These are phyloP conservation scores for Yamadazyma aaseri DNA, from an alignment of 1,139 yeast genomes.

Conservation along the genomic window DNA sequence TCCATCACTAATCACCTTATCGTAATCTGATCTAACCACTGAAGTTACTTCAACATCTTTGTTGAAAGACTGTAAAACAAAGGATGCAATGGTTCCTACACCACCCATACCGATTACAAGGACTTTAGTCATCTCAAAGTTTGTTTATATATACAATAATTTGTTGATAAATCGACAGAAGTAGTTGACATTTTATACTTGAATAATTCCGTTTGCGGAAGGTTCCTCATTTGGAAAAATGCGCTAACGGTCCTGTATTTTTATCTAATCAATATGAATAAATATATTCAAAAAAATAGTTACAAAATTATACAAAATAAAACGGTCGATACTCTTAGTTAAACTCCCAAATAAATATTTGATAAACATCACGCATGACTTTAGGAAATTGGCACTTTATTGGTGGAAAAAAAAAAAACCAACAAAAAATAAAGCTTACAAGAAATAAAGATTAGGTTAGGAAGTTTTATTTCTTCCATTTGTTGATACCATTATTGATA, in stretches of 20 bases:
- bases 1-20: slow-evolving; percentile 25
- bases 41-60: slow-evolving; percentile 28
- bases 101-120: slow-evolving; percentile 68
- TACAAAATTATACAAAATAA: neutral
- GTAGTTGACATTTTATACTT: no score
- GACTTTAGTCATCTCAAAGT: slow-evolving; percentile 24
- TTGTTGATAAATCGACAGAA: neutral
- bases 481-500: slow-evolving; percentile 5
- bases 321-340: no score
- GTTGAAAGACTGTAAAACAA: slow-evolving; percentile 24
- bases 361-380: no score
- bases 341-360: no score
- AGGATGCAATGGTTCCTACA: slow-evolving; percentile 32
- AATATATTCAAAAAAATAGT: no score
- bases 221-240: neutral
- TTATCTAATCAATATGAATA: no score
- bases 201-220: no score
- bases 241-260: no score
- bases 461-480: slow-evolving; percentile 9
- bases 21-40: slow-evolving; percentile 33
- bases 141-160: neutral
- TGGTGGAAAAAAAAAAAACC: no score
- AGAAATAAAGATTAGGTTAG: no score
- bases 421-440: no score
- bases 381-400: no score